These are phyloP conservation scores for Lachnellula hyalina DNA, from an alignment of 2,329 filamentous ascomycete genomes.

Conservation along the genomic window DNA sequence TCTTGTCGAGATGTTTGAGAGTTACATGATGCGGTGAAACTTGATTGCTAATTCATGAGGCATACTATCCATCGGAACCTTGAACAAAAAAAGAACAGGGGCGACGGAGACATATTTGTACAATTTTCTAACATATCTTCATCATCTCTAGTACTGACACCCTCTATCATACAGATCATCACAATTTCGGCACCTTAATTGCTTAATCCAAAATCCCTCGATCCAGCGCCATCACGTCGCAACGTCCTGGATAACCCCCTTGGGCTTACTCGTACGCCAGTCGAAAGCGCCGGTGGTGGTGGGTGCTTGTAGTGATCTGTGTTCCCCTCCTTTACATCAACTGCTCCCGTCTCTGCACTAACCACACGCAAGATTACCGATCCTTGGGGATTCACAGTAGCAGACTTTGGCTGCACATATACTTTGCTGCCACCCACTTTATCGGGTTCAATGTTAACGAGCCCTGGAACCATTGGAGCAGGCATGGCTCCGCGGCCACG, in stretches of 20 bases:
- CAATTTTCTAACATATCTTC: background rate
- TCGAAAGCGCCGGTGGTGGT: background rate
- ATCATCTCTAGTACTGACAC: background rate
- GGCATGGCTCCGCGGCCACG: background rate
- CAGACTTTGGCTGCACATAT: slow-evolving; percentile 25
- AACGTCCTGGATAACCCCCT: background rate
- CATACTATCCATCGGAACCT: too few species aligned
- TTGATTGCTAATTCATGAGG: too few species aligned
- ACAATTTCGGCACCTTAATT: background rate
- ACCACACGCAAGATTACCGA: slow-evolving; percentile 22
- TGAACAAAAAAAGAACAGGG: too few species aligned
- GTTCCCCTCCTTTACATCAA: slow-evolving; percentile 26
- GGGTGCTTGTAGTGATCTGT: slow-evolving; percentile 12
- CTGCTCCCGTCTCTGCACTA: slow-evolving; percentile 21
- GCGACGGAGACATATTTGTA: background rate
- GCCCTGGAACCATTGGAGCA: slow-evolving; percentile 13
- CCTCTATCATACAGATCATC: background rate
- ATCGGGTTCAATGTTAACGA: slow-evolving; percentile 24
- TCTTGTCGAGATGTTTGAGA: too few species aligned
- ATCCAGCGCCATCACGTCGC: background rate
- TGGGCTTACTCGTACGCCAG: background rate
- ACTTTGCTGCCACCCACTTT: slow-evolving; percentile 29
- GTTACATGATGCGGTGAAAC: too few species aligned
- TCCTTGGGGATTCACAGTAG: slow-evolving; percentile 28
- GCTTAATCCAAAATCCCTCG: background rate